phyloP scores from a whole-genome alignment of 2,329 filamentous ascomycete species.

The Basipetospora sp. region DNA sequence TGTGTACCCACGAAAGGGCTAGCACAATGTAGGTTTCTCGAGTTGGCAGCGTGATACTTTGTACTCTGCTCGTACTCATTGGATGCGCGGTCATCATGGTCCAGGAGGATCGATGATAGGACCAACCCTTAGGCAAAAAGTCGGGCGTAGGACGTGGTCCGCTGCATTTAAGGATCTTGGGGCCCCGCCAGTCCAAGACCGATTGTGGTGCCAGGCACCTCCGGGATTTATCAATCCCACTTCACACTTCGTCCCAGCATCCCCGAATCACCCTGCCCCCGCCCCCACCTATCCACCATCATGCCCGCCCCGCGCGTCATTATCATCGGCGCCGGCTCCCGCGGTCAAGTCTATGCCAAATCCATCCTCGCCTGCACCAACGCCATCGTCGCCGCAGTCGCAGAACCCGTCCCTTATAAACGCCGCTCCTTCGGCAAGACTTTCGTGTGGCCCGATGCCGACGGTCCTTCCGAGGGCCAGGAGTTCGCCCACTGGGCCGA shows the following conservation, averaged over 20 bases:
- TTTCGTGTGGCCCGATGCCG: constrained; percentile 53
- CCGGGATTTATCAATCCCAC: no score
- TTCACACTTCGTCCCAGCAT: neutral
- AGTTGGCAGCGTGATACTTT: no score
- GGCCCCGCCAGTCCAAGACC: no score
- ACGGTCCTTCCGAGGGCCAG: constrained; percentile 41
- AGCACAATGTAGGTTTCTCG: no score
- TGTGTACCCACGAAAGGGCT: no score
- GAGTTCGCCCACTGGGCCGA: constrained; percentile 60
- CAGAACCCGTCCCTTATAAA: constrained; percentile 69
- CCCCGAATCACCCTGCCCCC: neutral
- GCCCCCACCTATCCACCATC: constrained; percentile 22
- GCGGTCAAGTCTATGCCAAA: constrained; percentile 59
- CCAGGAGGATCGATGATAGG: no score
- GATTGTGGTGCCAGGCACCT: no score
- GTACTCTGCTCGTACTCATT: no score
- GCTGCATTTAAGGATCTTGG: no score
- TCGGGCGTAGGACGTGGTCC: no score
- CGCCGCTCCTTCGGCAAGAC: constrained; percentile 52
- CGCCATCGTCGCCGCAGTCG: constrained; percentile 60
- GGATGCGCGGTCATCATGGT: no score
- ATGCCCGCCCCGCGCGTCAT: constrained; percentile 49
- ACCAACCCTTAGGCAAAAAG: no score
- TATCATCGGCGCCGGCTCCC: constrained; percentile 69
- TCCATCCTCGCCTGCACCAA: constrained; percentile 50